Conservation (phyloP, 768 basidiomycete genomes). For the Coprinopsis marcescibilis region DNA sequence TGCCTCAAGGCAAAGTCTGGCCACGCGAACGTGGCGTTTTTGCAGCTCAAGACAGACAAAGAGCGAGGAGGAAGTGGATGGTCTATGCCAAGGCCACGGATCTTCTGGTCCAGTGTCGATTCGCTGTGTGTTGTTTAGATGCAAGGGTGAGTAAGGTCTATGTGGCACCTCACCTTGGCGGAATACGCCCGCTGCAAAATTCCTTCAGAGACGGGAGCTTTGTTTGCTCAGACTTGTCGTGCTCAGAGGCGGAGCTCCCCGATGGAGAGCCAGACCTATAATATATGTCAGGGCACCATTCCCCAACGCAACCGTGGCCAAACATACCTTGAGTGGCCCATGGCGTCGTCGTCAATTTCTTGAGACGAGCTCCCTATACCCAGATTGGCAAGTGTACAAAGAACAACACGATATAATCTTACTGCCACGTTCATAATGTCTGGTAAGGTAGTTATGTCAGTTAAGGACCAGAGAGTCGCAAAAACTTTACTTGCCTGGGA, state of each 20-base stretch:
- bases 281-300: background rate
- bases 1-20: background rate
- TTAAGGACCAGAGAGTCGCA: too few species aligned
- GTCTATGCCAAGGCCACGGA: slow-evolving; percentile 5
- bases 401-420: too few species aligned
- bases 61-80: slow-evolving; percentile 4
- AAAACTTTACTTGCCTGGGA: too few species aligned
- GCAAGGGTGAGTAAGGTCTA: background rate
- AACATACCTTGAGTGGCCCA: background rate
- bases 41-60: background rate
- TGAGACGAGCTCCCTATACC: background rate
- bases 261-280: background rate
- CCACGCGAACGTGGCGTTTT: background rate
- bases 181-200: slow-evolving; percentile 6
- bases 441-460: too few species aligned
- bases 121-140: background rate
- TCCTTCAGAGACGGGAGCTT: slow-evolving; percentile 2
- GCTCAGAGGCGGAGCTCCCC: background rate
- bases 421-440: too few species aligned
- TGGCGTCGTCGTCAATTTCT: background rate
- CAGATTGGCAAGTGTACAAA: background rate
- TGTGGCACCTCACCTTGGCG: background rate
- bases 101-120: background rate
- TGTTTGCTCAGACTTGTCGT: background rate
- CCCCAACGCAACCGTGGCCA: too few species aligned